phyloP scores from a whole-genome alignment of 345 rosid genomes.

The Aegle marmelos region DNA sequence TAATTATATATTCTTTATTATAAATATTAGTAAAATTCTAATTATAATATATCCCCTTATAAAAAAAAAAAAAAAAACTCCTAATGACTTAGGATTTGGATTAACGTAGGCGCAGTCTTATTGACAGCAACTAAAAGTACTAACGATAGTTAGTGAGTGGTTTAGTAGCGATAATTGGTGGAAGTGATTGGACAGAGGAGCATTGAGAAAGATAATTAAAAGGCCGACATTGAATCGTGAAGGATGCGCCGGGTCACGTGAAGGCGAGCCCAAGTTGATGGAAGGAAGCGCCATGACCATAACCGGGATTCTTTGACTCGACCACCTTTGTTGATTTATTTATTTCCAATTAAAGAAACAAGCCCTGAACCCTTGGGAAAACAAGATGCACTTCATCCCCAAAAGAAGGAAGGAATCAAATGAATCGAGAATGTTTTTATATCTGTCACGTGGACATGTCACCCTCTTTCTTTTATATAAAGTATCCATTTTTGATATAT shows the following conservation, averaged over 20 bases:
- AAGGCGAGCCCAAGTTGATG: slow-evolving; percentile 18
- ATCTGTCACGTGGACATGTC: not conserved
- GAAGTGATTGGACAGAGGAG: slow-evolving; percentile 12
- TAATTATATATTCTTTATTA: no score
- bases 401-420: not conserved
- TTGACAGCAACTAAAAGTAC: no score
- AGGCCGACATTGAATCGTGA: slow-evolving; percentile 21
- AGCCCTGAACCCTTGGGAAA: not conserved
- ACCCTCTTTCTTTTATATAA: not conserved
- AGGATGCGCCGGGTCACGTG: slow-evolving; percentile 32
- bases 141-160: not conserved
- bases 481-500: no score
- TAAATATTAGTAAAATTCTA: no score
- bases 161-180: not conserved
- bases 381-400: not conserved
- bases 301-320: not conserved
- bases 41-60: no score
- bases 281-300: slow-evolving; percentile 10
- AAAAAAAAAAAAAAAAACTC: no score
- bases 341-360: not conserved
- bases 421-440: not conserved
- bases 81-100: no score
- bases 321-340: not conserved
- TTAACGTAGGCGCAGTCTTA: no score
- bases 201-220: not conserved